Conservation (phyloP, 164 flowering plant species). For the Nelumbo lutea region DNA sequence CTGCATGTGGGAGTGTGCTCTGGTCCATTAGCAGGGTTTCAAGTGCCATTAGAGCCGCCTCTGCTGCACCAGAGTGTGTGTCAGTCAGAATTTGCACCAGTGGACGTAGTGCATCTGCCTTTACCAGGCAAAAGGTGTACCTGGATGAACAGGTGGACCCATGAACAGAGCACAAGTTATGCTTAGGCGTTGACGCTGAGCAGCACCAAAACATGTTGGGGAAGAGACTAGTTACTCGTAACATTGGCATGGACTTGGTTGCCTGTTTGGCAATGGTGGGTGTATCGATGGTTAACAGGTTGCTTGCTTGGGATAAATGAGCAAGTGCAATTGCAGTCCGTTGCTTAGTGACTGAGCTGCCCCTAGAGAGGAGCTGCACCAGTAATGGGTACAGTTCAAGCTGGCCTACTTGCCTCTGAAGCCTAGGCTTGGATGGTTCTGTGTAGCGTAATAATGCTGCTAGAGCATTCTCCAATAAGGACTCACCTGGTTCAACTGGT, state of each 20-base stretch:
- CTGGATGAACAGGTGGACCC: slow-evolving; percentile 20
- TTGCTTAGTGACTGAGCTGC: slow-evolving; percentile 26
- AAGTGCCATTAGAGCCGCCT: slow-evolving; percentile 26
- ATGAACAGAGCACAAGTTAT: slow-evolving; percentile 16
- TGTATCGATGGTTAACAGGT: neutral
- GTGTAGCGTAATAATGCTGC: slow-evolving; percentile 22
- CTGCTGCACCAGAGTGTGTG: slow-evolving; percentile 13
- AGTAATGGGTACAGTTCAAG: slow-evolving; percentile 23
- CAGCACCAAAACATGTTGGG: slow-evolving; percentile 19
- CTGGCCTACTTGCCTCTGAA: slow-evolving; percentile 13
- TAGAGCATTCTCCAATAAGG: slow-evolving; percentile 23
- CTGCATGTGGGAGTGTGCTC: slow-evolving; percentile 8
- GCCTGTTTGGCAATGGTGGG: neutral
- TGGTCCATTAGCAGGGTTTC: slow-evolving; percentile 16
- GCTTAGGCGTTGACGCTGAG: slow-evolving; percentile 1
- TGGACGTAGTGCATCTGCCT: slow-evolving; percentile 24
- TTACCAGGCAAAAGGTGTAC: slow-evolving; percentile 23
- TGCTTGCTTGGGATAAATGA: slow-evolving; percentile 17
- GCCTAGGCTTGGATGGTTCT: slow-evolving; percentile 20
- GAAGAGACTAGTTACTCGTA: slow-evolving; percentile 1
- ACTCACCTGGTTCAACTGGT: neutral
- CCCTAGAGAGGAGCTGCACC: slow-evolving; percentile 20
- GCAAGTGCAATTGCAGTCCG: slow-evolving; percentile 21
- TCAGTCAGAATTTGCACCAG: slow-evolving; percentile 19
- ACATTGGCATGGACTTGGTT: slow-evolving; percentile 2